Conservation (phyloP, 106 monocot genomes). For the Acorus calamus region DNA sequence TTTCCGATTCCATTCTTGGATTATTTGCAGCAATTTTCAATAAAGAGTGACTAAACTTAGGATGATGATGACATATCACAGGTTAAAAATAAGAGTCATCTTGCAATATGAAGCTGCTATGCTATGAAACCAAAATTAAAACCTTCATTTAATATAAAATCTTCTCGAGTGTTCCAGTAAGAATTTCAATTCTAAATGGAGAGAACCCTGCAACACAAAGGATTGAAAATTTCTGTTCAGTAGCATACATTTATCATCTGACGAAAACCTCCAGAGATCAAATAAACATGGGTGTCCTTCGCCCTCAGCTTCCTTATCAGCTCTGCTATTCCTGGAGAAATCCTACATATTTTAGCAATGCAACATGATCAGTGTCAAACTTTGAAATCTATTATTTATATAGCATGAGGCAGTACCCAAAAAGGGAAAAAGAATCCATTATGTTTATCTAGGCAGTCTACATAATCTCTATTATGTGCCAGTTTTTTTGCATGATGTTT, state of each 20-base stretch:
- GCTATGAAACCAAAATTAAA: no score
- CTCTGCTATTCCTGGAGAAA: constrained; percentile 83
- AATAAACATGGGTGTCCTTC: constrained; percentile 49
- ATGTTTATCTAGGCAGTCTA: no score
- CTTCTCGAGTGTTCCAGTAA: neutral
- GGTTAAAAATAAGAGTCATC: no score
- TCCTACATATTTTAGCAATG: constrained; percentile 31
- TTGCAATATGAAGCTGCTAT: no score
- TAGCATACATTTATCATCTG: constrained; percentile 89
- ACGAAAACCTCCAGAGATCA: constrained; percentile 92
- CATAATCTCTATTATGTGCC: no score
- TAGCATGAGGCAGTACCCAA: no score
- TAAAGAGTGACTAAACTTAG: no score
- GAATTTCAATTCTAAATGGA: neutral
- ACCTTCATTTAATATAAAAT: constrained; percentile 1
- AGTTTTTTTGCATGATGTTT: no score
- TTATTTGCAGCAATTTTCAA: no score
- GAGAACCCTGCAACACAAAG: neutral
- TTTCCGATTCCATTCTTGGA: no score
- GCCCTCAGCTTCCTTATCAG: constrained; percentile 66
- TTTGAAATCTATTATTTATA: neutral
- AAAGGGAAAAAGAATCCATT: no score
- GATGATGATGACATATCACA: no score
- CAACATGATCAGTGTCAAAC: neutral
- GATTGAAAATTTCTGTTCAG: neutral